Evolutionary conservation across 164 flowering plant species (phyloP).

Genomic region (Tetrastigma voinierianum): DNA sequence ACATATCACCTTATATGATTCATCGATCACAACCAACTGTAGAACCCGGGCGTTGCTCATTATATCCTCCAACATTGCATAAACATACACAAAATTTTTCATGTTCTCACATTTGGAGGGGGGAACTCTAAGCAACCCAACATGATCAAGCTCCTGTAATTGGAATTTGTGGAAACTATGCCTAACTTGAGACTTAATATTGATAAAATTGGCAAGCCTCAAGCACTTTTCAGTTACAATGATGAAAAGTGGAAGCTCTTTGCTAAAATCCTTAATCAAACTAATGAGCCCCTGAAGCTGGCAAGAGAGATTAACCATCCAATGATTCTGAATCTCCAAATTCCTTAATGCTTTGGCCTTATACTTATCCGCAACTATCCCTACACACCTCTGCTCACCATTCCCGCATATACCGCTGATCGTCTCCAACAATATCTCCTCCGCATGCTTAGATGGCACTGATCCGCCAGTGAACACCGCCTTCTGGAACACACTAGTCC

Average conservation of each 20-base stretch:
- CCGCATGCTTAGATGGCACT: slow-evolving; percentile 37
- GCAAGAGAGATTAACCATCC: slow-evolving; percentile 49
- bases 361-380: slow-evolving; percentile 44
- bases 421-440: slow-evolving; percentile 40
- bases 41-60: slow-evolving; percentile 28
- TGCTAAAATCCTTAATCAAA: slow-evolving; percentile 42
- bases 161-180: slow-evolving; percentile 24
- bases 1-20: slow-evolving; percentile 25
- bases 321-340: slow-evolving; percentile 36
- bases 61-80: slow-evolving; percentile 37
- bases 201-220: slow-evolving; percentile 38
- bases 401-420: slow-evolving; percentile 32
- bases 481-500: slow-evolving; percentile 37
- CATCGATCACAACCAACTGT: slow-evolving; percentile 36
- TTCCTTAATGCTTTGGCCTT: slow-evolving; percentile 46
- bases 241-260: slow-evolving; percentile 39
- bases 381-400: slow-evolving; percentile 33
- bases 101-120: slow-evolving; percentile 12
- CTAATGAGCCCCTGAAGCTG: slow-evolving; percentile 38
- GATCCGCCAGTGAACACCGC: slow-evolving; percentile 32
- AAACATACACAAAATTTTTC: slow-evolving; percentile 22
- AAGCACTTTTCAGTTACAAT: slow-evolving; percentile 38
- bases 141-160: slow-evolving; percentile 30
- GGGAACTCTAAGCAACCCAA: slow-evolving; percentile 37
- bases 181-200: slow-evolving; percentile 28